phyloP scores from a whole-genome alignment of 805 yeast genomes.

The Isabelozyma pseudorhagii region DNA sequence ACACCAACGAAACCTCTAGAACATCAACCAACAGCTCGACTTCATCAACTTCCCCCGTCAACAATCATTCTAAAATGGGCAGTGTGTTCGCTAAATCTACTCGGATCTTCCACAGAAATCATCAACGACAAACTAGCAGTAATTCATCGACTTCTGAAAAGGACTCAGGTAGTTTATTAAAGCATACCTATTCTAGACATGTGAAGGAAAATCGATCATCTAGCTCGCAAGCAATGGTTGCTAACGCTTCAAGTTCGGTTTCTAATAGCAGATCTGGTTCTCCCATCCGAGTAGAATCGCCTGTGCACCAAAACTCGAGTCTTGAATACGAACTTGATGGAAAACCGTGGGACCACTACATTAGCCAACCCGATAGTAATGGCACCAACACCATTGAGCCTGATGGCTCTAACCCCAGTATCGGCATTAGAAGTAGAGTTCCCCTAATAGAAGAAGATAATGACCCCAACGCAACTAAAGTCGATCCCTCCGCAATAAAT shows the following conservation, averaged over 20 bases:
- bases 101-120: constrained; percentile 22
- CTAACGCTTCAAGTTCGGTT: not conserved
- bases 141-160: constrained; percentile 4
- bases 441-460: not conserved
- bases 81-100: constrained; percentile 25
- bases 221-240: constrained; percentile 1
- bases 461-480: not conserved
- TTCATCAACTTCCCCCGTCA: not conserved
- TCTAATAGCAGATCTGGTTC: not conserved
- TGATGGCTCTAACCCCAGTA: not conserved
- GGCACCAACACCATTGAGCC: not conserved
- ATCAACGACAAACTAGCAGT: constrained; percentile 7
- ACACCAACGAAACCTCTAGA: not conserved
- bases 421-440: not conserved
- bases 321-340: not conserved
- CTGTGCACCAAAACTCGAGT: not conserved
- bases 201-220: constrained; percentile 31
- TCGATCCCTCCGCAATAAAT: not conserved
- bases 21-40: not conserved
- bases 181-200: constrained; percentile 29
- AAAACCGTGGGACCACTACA: not conserved
- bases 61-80: constrained; percentile 11
- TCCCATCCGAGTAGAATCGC: not conserved
- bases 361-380: not conserved
- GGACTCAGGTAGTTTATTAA: constrained; percentile 6